Conservation (phyloP, 306 rosid species). For the Trifolium fragiferum region DNA sequence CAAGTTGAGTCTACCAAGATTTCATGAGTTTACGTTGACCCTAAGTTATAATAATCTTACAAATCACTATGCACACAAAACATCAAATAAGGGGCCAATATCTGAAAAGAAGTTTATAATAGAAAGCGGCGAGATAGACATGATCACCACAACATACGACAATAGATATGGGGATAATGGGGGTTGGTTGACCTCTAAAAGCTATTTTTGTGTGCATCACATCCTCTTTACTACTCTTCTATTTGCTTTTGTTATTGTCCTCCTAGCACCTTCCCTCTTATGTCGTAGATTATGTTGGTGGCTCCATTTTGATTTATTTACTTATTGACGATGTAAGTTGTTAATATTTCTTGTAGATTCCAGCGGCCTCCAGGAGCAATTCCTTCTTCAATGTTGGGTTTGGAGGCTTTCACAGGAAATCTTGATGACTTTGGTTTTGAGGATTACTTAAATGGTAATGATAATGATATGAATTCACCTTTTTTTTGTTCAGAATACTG, state of each 20-base stretch:
- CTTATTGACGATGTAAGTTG: constrained; percentile 1
- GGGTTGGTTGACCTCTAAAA: constrained; percentile 7
- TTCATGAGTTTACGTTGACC: neutral
- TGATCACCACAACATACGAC: neutral
- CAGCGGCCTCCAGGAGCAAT: constrained; percentile 84
- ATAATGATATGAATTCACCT: constrained; percentile 6
- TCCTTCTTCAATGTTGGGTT: constrained; percentile 83
- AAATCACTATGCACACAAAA: neutral
- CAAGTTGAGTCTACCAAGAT: neutral
- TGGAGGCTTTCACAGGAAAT: constrained; percentile 73
- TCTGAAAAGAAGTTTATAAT: neutral
- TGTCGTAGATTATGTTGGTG: constrained; percentile 6
- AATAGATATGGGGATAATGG: neutral
- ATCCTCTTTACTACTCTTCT: neutral
- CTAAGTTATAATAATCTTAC: neutral
- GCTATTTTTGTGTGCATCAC: constrained; percentile 1
- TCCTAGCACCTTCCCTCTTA: constrained; percentile 4
- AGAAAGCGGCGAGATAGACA: neutral
- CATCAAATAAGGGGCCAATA: neutral
- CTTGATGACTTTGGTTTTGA: constrained; percentile 75
- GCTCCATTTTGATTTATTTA: constrained; percentile 6
- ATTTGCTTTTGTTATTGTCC: constrained; percentile 18
- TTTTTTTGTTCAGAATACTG: neutral
- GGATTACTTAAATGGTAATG: constrained; percentile 69
- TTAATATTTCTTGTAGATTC: constrained; percentile 37